phyloP scores from a whole-genome alignment of 2,329 filamentous ascomycete genomes.

The Aspergillus pseudotamarii region DNA sequence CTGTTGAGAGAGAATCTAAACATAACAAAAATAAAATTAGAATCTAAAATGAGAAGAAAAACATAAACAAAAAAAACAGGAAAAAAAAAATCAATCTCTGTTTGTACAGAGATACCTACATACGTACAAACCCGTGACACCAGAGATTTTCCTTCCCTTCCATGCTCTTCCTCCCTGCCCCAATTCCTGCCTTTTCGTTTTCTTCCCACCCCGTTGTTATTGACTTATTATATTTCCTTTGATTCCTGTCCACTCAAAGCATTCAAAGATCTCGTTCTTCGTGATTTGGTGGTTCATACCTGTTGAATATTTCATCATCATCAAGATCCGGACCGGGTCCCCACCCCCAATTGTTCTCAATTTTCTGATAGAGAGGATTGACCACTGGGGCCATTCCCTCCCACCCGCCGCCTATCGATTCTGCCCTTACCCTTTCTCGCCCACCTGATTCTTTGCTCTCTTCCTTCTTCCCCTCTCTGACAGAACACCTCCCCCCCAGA shows the following conservation, averaged over 20 bases:
- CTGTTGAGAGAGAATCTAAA: neutral
- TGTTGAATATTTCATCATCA: neutral
- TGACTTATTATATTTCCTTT: neutral
- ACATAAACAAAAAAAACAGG: neutral
- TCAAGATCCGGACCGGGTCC: neutral
- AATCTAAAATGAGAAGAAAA: neutral
- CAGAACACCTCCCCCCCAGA: constrained; percentile 5
- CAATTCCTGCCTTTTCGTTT: neutral
- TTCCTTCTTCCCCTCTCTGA: constrained; percentile 19
- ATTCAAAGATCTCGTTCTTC: neutral
- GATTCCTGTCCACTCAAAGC: neutral
- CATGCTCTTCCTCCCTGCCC: neutral
- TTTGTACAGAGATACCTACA: neutral
- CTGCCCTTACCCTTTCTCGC: constrained; percentile 22
- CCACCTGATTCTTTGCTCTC: constrained; percentile 26
- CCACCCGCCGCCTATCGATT: constrained; percentile 26
- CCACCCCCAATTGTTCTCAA: neutral
- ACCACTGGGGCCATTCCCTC: constrained; percentile 14
- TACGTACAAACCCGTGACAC: constrained; percentile 6
- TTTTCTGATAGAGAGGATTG: neutral
- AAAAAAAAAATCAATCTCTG: neutral
- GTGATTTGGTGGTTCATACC: neutral
- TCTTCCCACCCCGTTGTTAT: neutral
- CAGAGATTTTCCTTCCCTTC: neutral
- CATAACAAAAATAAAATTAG: neutral